phyloP scores from a whole-genome alignment of 2,329 filamentous ascomycete genomes.

The Cladophialophora chaetospira region DNA sequence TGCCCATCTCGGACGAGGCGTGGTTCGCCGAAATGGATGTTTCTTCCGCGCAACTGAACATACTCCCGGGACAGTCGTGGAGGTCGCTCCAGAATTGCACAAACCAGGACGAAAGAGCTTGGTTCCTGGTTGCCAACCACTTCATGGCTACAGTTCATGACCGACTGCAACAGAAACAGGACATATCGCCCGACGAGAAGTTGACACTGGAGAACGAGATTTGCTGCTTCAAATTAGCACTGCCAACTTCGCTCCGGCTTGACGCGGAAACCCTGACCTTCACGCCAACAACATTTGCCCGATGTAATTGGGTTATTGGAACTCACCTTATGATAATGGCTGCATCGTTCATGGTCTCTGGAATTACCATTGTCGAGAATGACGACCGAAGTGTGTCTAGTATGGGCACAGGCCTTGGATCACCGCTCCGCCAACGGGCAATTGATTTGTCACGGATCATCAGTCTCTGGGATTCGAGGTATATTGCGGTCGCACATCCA shows the following conservation, averaged over 20 bases:
- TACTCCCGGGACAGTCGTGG: constrained; percentile 25
- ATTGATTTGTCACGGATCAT: constrained; percentile 27
- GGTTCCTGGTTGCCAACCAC: constrained; percentile 25
- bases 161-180: constrained; percentile 23
- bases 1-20: constrained; percentile 26
- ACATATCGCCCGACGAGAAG: constrained; percentile 22
- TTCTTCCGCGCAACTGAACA: constrained; percentile 17
- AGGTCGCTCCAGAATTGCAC: constrained; percentile 12
- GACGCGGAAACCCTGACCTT: constrained; percentile 19
- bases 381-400: constrained; percentile 23
- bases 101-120: constrained; percentile 28
- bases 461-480: constrained; percentile 26
- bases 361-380: constrained; percentile 14
- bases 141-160: constrained; percentile 26
- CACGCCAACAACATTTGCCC: constrained; percentile 17
- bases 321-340: constrained; percentile 29
- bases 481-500: constrained; percentile 25
- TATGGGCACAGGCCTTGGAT: neutral
- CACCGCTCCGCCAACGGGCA: constrained; percentile 21
- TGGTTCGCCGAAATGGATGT: constrained; percentile 23
- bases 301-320: constrained; percentile 28
- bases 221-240: constrained; percentile 24
- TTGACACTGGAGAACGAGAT: constrained; percentile 27
- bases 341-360: constrained; percentile 23
- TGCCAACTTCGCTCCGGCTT: constrained; percentile 22